A percentile compares a stretch with the other conserved stretches of the same genome.
phyloP scores from a whole-genome alignment of 352 stramenopile species.

The Pythium periplocum region DNA sequence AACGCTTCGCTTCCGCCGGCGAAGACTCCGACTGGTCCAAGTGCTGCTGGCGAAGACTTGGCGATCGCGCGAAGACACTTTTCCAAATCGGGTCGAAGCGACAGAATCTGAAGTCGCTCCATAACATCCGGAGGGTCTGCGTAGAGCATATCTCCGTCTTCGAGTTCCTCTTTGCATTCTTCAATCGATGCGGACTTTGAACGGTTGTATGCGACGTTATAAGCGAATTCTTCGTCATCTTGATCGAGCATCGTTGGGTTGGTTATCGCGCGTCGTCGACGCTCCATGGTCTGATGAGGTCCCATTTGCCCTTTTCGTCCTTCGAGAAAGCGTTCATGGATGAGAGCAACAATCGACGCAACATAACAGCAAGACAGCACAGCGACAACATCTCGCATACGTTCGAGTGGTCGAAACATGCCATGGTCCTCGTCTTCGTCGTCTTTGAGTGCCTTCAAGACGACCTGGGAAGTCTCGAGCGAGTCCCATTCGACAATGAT shows the following conservation, averaged over 20 bases:
- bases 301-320: too few relatives aligned
- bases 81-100: conserved; percentile 17
- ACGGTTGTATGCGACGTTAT: conserved; percentile 9
- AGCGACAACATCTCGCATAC: conserved; percentile 8
- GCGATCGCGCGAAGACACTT: conserved; percentile 2
- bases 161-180: background rate
- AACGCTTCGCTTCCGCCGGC: conserved; percentile 15
- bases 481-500: conserved; percentile 21
- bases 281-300: too few relatives aligned
- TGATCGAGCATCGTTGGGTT: too few relatives aligned
- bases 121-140: conserved; percentile 13
- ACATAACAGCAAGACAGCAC: conserved; percentile 8
- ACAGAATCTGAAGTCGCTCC: conserved; percentile 21
- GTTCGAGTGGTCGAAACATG: conserved; percentile 15
- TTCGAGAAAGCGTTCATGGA: conserved; percentile 6
- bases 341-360: conserved; percentile 7
- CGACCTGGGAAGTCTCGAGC: conserved; percentile 8
- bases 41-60: conserved; percentile 13
- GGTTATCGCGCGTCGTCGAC: too few relatives aligned
- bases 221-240: background rate
- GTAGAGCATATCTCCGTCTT: conserved; percentile 1
- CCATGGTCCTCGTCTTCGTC: conserved; percentile 2
- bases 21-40: conserved; percentile 20
- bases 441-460: conserved; percentile 4
- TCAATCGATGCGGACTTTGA: background rate